Percentiles rank a stretch among this genome's conserved stretches.
Evolutionary conservation across 2,329 filamentous ascomycete species (phyloP).

Genomic region (Aureobasidium zeae): DNA sequence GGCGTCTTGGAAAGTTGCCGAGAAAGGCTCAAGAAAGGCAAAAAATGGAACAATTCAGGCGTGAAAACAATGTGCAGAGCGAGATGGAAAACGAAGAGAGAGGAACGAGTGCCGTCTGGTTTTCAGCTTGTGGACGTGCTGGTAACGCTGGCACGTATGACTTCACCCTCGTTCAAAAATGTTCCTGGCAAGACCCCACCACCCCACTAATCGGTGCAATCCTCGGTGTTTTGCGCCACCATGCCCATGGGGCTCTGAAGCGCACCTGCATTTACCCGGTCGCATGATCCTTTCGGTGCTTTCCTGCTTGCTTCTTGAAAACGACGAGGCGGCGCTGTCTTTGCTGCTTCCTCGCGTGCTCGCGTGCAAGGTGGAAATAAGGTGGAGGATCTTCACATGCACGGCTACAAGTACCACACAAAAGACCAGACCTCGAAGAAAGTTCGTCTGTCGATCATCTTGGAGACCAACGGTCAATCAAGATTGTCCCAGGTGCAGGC

Average conservation of each 20-base stretch:
- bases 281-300: too few species aligned
- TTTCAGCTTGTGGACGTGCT: conserved; percentile 11
- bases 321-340: too few species aligned
- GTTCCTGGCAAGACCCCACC: conserved; percentile 8
- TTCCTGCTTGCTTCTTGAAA: too few species aligned
- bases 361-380: conserved; percentile 13
- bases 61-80: neutral
- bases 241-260: too few species aligned
- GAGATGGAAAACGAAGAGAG: neutral
- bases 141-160: conserved; percentile 11
- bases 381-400: conserved; percentile 8
- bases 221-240: neutral
- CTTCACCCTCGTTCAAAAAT: conserved; percentile 8
- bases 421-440: conserved; percentile 10
- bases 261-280: conserved; percentile 4
- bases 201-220: conserved; percentile 3
- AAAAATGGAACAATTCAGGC: conserved; percentile 7
- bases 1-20: neutral
- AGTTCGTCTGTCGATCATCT: conserved; percentile 7
- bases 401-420: conserved; percentile 10
- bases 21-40: neutral
- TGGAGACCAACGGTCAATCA: conserved; percentile 1
- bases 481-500: conserved; percentile 7
- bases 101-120: conserved; percentile 5
- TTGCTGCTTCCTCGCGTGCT: too few species aligned